Percentiles rank a stretch among this genome's conserved stretches.
phyloP scores from a whole-genome alignment of 2,329 filamentous ascomycete genomes.

The Scolecobasidium constrictum region DNA sequence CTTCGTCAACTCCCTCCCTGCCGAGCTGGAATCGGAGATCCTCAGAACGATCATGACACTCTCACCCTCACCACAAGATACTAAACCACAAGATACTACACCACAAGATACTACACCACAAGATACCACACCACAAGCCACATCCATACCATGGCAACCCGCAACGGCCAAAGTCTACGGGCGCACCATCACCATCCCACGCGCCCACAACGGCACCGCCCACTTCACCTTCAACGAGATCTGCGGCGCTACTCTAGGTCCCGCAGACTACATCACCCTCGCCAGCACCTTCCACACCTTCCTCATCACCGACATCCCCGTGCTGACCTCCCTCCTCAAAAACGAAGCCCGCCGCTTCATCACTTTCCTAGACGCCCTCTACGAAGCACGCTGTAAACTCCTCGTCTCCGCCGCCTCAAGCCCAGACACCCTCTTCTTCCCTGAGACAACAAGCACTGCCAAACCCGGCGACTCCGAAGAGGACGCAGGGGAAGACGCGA shows the following conservation, averaged over 20 bases:
- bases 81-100: not conserved
- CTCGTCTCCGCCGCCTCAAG: constrained; percentile 55
- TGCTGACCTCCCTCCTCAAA: constrained; percentile 57
- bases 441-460: constrained; percentile 32
- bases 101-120: not conserved
- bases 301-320: constrained; percentile 58
- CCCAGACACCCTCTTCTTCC: constrained; percentile 70
- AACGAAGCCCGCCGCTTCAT: constrained; percentile 76
- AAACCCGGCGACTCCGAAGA: constrained; percentile 13
- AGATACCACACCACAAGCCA: not conserved
- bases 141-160: constrained; percentile 32
- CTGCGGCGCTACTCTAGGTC: constrained; percentile 55
- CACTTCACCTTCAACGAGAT: constrained; percentile 60
- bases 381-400: constrained; percentile 71
- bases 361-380: constrained; percentile 67
- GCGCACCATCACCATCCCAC: constrained; percentile 48
- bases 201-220: constrained; percentile 45
- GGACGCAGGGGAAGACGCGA: constrained; percentile 34
- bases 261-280: constrained; percentile 74
- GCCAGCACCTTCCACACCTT: constrained; percentile 72
- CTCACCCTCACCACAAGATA: no score
- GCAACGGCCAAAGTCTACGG: constrained; percentile 48
- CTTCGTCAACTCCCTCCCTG: not conserved
- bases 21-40: not conserved
- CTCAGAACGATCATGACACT: not conserved